Conservation (phyloP, 805 yeast species). For the Candida pseudofarinosa region DNA sequence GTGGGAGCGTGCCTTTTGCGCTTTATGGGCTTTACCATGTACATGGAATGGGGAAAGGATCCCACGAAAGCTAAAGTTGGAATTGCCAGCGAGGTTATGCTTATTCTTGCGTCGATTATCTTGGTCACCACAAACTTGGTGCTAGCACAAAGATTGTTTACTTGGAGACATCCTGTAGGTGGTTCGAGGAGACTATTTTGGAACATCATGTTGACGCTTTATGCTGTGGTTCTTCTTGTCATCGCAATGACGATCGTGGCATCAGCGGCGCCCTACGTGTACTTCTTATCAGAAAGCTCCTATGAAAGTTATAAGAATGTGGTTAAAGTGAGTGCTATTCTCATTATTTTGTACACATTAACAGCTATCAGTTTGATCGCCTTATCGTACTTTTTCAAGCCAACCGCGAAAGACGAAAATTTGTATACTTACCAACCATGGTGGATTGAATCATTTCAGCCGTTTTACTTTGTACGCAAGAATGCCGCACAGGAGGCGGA, state of each 20-base stretch:
- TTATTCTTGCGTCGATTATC: constrained; percentile 55
- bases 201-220: constrained; percentile 45
- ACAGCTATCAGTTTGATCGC: constrained; percentile 47
- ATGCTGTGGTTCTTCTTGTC: constrained; percentile 51
- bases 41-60: constrained; percentile 59
- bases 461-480: constrained; percentile 55
- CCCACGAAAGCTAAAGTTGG: constrained; percentile 45
- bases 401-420: constrained; percentile 47
- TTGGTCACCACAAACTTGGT: constrained; percentile 58
- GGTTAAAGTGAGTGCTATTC: constrained; percentile 40
- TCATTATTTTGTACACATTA: constrained; percentile 45
- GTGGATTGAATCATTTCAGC: constrained; percentile 67
- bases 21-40: constrained; percentile 54
- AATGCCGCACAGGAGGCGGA: constrained; percentile 47
- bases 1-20: constrained; percentile 50
- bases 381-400: constrained; percentile 51
- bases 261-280: constrained; percentile 55
- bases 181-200: constrained; percentile 54
- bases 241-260: constrained; percentile 68
- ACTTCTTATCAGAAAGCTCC: constrained; percentile 44
- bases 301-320: constrained; percentile 52
- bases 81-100: constrained; percentile 52
- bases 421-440: constrained; percentile 67
- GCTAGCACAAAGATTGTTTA: constrained; percentile 67
- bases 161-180: constrained; percentile 73